A percentile compares a stretch with the other conserved stretches of the same genome.
phyloP scores from a whole-genome alignment of 495 filamentous ascomycete genomes.

The Penicillium argentinense region DNA sequence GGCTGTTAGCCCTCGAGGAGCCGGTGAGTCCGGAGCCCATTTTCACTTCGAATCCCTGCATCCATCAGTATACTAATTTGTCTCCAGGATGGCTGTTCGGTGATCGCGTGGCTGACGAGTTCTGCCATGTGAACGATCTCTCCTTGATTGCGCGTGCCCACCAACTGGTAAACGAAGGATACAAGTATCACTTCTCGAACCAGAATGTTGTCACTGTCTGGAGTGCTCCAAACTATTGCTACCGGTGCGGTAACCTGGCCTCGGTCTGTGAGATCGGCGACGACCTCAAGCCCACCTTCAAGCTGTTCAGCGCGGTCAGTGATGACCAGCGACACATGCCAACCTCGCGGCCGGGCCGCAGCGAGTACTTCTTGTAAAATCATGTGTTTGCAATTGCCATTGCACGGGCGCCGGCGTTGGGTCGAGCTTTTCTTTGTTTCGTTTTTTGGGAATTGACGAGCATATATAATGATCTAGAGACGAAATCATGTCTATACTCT shows the following conservation, averaged over 20 bases:
- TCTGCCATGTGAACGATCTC: conserved; percentile 97
- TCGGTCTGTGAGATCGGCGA: conserved; percentile 93
- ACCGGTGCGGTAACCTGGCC: conserved; percentile 95
- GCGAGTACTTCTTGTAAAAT: conserved; percentile 93
- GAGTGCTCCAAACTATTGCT: conserved; percentile 99
- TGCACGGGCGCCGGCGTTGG: conserved; percentile 46
- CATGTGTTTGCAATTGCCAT: conserved; percentile 26
- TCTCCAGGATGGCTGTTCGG: conserved; percentile 83
- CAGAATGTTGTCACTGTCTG: conserved; percentile 99
- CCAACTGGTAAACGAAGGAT: conserved; percentile 96
- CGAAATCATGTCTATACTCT: conserved; percentile 21
- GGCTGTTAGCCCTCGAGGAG: conserved; percentile 92
- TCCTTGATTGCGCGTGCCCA: conserved; percentile 92
- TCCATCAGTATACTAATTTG: conserved; percentile 1
- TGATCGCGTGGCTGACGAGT: conserved; percentile 96
- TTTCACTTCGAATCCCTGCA: no score
- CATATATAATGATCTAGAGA: conserved; percentile 42
- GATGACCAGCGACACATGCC: conserved; percentile 90
- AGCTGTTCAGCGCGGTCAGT: conserved; percentile 91
- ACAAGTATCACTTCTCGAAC: conserved; percentile 95
- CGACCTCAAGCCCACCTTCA: conserved; percentile 83
- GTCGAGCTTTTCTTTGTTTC: not conserved
- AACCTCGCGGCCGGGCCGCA: conserved; percentile 72
- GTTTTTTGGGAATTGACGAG: conserved; percentile 19
- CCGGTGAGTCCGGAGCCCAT: conserved; percentile 47